phyloP scores from a whole-genome alignment of 441 rosid genomes.

The Kokia cookei region DNA sequence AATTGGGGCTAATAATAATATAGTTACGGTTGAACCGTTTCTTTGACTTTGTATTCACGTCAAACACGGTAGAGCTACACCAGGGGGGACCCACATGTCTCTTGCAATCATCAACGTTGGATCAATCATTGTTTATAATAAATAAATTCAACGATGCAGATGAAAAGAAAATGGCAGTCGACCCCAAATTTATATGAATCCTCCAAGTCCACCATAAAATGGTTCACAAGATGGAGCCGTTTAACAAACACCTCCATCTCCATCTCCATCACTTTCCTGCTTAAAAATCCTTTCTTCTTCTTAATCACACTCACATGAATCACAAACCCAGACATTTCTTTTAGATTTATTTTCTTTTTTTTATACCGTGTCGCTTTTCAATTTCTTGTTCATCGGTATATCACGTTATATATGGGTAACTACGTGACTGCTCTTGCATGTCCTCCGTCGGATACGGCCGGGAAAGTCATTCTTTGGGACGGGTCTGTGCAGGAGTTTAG shows the following conservation, averaged over 20 bases:
- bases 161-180: not conserved
- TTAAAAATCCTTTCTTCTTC: not conserved
- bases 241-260: conserved; percentile 50
- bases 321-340: not conserved
- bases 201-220: conserved; percentile 30
- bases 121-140: not conserved
- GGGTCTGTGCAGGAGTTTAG: conserved; percentile 55
- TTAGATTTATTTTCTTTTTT: not conserved
- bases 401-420: conserved; percentile 44
- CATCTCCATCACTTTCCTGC: conserved; percentile 3
- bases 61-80: not conserved
- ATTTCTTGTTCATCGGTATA: not conserved
- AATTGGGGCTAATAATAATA: conserved; percentile 11
- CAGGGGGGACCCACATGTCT: not conserved
- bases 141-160: not conserved
- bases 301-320: not conserved
- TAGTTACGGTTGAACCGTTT: conserved; percentile 38
- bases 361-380: not conserved
- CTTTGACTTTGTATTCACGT: conserved; percentile 14
- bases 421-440: conserved; percentile 16
- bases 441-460: conserved; percentile 17
- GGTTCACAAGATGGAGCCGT: conserved; percentile 64
- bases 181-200: conserved; percentile 18
- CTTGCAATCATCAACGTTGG: conserved; percentile 14
- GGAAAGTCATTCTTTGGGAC: conserved; percentile 60